Evolutionary conservation across 1,284 basidiomycete species (phyloP), one percentile per base, ranked within the genome.

Genomic region (Ceratobasidium sp.): DNA sequence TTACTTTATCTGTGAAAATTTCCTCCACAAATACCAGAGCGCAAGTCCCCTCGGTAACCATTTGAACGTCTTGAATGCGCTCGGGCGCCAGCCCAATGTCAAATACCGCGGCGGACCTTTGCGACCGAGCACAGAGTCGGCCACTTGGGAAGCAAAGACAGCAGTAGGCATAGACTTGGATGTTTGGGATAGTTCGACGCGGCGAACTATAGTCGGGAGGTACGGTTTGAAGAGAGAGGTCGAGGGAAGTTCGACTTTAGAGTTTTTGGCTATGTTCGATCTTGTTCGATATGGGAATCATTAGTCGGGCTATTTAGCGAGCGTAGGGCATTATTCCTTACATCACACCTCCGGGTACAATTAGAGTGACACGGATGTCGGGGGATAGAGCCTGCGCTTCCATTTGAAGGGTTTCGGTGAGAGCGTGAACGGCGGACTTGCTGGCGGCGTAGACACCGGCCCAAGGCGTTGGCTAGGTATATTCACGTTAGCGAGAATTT

Each of bases 341-440:
- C 61, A 32, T 54, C 35, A 67, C 50, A 3, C 50, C 63, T 23
- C 63, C 63, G 18, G 49, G 50, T 43, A 49, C 63, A 23, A 67
- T 35, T 5, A 67, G 50, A 35, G 54, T 67, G 16, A 55, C 63
- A 26, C 28, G 50, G 41, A 67, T 67, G n/a, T 67, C 63, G 11
- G 63, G 63, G 4, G 50, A 67, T 23, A 67, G 21, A 35, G 63
- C 63, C 1, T 30, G n/a, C n/a, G 63, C 63, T 44, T 80, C 79
- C 77, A 79, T 78, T 1, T 78, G 70, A 7, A 80, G 50, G 1
- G 73, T 75, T 9, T 78, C 76, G 0, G 77, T 75, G 5, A 77
- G 46, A 13, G 72, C 71, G 67, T 79, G 79, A 0, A 78, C 61
- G 0, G 79, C 78, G 0, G 77, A 75, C 59, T 80, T 79, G 8